A percentile compares a stretch with the other conserved stretches of the same genome.
Conservation (phyloP, 768 basidiomycete genomes). For the Podaxis rugospora region DNA sequence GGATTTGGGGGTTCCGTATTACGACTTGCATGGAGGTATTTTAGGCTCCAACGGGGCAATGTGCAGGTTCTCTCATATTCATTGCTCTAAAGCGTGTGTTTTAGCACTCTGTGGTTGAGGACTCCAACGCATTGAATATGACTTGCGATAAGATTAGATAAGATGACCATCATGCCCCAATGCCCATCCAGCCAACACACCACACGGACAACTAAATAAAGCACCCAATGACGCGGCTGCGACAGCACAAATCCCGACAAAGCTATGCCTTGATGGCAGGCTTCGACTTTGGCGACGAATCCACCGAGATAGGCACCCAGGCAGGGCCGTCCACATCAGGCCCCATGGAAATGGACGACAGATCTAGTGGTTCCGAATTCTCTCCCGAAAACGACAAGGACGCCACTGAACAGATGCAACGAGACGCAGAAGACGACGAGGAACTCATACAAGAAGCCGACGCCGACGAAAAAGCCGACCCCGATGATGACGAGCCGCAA, state of each 20-base stretch:
- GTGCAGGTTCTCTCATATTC: neutral
- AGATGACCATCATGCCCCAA: neutral
- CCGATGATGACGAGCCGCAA: conserved; percentile 20
- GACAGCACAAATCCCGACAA: conserved; percentile 47
- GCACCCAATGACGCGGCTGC: conserved; percentile 47
- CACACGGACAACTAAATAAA: conserved; percentile 4
- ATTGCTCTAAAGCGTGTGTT: neutral
- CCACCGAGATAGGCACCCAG: conserved; percentile 22
- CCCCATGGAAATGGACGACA: conserved; percentile 26
- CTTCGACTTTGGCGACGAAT: conserved; percentile 30
- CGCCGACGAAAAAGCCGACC: conserved; percentile 24
- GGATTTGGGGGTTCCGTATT: neutral
- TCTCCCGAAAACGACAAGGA: conserved; percentile 33
- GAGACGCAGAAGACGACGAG: conserved; percentile 27
- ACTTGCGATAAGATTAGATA: conserved; percentile 4
- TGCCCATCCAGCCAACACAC: neutral
- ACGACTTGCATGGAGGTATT: neutral
- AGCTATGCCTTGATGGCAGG: conserved; percentile 42
- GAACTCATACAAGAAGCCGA: conserved; percentile 27
- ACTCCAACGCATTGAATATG: neutral
- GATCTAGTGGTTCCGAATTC: conserved; percentile 54
- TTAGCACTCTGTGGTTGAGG: neutral
- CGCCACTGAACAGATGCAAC: conserved; percentile 19
- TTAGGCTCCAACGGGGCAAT: neutral
- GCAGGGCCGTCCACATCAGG: conserved; percentile 37